Evolutionary conservation across 2,329 filamentous ascomycete species (phyloP).

Genomic region (Fusarium sp.): DNA sequence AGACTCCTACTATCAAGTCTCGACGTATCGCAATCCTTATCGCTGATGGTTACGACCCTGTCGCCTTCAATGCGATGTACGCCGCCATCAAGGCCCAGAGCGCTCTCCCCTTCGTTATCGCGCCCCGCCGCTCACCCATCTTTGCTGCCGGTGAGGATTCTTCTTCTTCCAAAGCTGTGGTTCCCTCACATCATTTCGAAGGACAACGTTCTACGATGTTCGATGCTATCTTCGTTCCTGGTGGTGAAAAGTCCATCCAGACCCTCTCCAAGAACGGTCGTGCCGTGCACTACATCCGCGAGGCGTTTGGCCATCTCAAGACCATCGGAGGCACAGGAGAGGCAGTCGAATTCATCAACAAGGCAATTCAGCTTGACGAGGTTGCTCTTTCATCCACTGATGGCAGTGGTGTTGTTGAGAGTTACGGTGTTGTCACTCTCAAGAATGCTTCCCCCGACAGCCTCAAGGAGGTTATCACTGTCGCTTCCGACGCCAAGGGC

Average conservation of each 20-base stretch:
- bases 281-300: slow-evolving; percentile 80
- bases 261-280: slow-evolving; percentile 77
- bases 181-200: slow-evolving; percentile 82
- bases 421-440: slow-evolving; percentile 82
- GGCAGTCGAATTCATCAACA: slow-evolving; percentile 71
- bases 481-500: slow-evolving; percentile 74
- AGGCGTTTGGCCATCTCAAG: slow-evolving; percentile 86
- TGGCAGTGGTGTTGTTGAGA: slow-evolving; percentile 66
- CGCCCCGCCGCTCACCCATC: slow-evolving; percentile 73
- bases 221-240: slow-evolving; percentile 81
- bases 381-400: slow-evolving; percentile 55
- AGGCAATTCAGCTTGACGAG: slow-evolving; percentile 58
- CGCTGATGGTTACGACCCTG: slow-evolving; percentile 79
- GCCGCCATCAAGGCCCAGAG: slow-evolving; percentile 70
- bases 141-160: slow-evolving; percentile 70
- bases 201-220: slow-evolving; percentile 85
- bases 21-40: slow-evolving; percentile 81
- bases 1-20: slow-evolving; percentile 74
- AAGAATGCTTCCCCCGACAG: slow-evolving; percentile 64
- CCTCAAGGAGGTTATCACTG: slow-evolving; percentile 70
- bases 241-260: slow-evolving; percentile 72
- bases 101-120: slow-evolving; percentile 80
- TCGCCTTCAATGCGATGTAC: slow-evolving; percentile 74
- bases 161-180: slow-evolving; percentile 63
- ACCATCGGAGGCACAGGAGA: slow-evolving; percentile 81